Evolutionary conservation across 495 filamentous ascomycete genomes (phyloP).

Genomic region (Wilcoxina mikolae): DNA sequence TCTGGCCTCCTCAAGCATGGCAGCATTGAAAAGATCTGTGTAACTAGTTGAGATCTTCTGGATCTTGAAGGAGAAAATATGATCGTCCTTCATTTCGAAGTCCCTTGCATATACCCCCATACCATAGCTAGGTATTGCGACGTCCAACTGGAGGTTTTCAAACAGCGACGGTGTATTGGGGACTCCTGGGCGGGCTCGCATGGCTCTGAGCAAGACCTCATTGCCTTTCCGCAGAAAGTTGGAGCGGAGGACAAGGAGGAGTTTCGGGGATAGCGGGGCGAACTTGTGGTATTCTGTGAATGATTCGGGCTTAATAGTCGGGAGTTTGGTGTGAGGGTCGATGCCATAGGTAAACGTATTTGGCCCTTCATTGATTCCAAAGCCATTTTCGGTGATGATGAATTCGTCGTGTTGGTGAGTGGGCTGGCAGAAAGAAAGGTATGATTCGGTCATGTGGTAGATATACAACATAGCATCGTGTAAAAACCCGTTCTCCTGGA

Average conservation of each 20-base stretch:
- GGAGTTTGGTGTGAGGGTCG: conserved; percentile 9
- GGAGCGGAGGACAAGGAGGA: conserved; percentile 37
- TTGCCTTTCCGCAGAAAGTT: conserved; percentile 17
- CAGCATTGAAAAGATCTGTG: conserved; percentile 1
- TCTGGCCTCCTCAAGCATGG: conserved; percentile 7
- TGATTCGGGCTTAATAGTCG: background rate
- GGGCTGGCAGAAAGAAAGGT: conserved; percentile 37
- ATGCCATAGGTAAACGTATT: background rate
- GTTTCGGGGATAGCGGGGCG: conserved; percentile 36
- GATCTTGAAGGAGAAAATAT: conserved; percentile 9
- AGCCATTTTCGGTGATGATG: conserved; percentile 37
- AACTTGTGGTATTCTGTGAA: conserved; percentile 35
- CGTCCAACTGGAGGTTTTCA: conserved; percentile 9
- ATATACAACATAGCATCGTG: conserved; percentile 35
- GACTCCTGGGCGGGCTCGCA: conserved; percentile 2
- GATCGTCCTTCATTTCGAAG: conserved; percentile 1
- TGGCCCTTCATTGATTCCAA: conserved; percentile 37
- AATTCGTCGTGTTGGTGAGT: conserved; percentile 33
- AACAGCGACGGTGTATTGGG: conserved; percentile 10
- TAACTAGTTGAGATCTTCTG: background rate
- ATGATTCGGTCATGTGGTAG: conserved; percentile 29
- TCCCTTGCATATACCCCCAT: background rate
- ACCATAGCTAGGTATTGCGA: conserved; percentile 2
- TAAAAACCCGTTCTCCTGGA: conserved; percentile 31
- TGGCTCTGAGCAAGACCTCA: conserved; percentile 6